Evolutionary conservation across 2,329 filamentous ascomycete species (phyloP).

Genomic region (Colletotrichum musae): DNA sequence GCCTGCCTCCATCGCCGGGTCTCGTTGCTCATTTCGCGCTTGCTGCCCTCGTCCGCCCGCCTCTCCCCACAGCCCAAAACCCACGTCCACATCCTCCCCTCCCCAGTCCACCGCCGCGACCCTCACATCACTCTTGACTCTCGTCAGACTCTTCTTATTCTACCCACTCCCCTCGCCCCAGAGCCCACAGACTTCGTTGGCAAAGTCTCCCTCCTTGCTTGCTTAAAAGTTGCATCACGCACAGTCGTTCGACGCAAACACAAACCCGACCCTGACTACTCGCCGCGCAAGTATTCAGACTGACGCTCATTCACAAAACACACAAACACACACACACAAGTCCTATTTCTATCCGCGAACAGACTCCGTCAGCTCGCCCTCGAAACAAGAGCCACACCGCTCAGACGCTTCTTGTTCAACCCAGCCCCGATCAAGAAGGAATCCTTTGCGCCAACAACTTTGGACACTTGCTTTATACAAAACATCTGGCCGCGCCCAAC

Average conservation of each 20-base stretch:
- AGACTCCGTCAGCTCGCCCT: conserved; percentile 43
- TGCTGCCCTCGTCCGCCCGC: conserved; percentile 15
- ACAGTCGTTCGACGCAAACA: conserved; percentile 40
- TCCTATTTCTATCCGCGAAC: conserved; percentile 40
- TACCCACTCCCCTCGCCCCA: conserved; percentile 24
- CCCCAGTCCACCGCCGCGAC: background rate
- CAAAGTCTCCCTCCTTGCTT: conserved; percentile 60
- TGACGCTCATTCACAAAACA: conserved; percentile 28
- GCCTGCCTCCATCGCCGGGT: conserved; percentile 29
- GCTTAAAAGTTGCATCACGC: conserved; percentile 19
- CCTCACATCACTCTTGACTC: background rate
- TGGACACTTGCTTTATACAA: conserved; percentile 25
- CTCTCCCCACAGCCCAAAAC: conserved; percentile 37
- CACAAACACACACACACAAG: conserved; percentile 5
- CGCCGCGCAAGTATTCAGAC: conserved; percentile 47
- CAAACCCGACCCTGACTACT: conserved; percentile 49
- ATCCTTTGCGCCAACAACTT: conserved; percentile 5
- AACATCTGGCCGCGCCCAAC: background rate
- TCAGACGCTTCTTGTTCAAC: conserved; percentile 16
- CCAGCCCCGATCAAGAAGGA: conserved; percentile 6
- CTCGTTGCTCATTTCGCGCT: conserved; percentile 24
- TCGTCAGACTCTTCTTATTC: conserved; percentile 39
- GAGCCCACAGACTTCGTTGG: conserved; percentile 66
- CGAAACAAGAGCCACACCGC: conserved; percentile 29
- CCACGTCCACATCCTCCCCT: conserved; percentile 20